phyloP scores from a whole-genome alignment of 306 rosid species.

The Cucumis cinereus region DNA sequence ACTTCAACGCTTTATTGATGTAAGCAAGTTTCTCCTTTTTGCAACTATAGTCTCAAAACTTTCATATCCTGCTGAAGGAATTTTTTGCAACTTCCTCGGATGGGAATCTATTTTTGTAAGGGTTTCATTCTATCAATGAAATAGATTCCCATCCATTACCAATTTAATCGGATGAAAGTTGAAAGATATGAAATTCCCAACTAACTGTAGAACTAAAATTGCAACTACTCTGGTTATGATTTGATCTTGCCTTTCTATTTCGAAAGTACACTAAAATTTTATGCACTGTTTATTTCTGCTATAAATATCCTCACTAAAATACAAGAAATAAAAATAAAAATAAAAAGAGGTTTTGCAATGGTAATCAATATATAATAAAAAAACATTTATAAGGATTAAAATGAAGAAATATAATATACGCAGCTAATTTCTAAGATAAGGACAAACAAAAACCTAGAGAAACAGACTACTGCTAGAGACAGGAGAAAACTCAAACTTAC shows the following conservation, averaged over 20 bases:
- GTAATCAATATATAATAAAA: background rate
- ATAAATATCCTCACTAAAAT: background rate
- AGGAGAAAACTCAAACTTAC: conserved; percentile 29
- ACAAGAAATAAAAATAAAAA: background rate
- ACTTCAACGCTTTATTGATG: no score
- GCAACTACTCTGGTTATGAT: background rate
- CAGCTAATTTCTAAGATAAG: background rate
- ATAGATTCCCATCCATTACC: no score
- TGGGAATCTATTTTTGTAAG: no score
- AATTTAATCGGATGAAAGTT: background rate
- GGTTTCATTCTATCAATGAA: no score
- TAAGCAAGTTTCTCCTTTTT: no score
- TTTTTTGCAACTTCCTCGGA: no score
- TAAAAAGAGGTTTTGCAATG: background rate
- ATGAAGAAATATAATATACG: background rate
- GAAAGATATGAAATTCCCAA: background rate
- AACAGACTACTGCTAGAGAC: background rate
- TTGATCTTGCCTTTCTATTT: background rate
- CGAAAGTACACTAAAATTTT: background rate
- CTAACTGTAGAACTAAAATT: background rate
- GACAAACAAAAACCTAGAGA: background rate
- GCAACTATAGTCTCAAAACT: no score
- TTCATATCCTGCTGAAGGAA: no score
- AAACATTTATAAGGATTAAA: background rate
- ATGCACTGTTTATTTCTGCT: background rate